phyloP scores from a whole-genome alignment of 2,329 filamentous ascomycete species.

The Aspergillus novofumigatus region DNA sequence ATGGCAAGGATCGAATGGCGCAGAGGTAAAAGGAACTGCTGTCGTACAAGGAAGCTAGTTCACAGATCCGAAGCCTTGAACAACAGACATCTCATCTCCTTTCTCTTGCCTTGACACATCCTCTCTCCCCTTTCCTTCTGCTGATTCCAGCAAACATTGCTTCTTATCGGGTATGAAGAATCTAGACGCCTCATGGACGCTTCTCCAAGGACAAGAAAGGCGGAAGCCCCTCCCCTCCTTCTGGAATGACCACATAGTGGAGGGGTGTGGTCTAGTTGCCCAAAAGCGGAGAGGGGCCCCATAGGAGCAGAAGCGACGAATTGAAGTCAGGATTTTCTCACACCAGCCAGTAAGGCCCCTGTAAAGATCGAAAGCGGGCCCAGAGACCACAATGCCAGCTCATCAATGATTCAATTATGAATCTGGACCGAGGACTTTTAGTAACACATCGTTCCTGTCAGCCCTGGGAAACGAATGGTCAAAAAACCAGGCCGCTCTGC shows the following conservation, averaged over 20 bases:
- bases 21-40: slow-evolving; percentile 11
- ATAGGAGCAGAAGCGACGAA: slow-evolving; percentile 18
- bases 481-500: slow-evolving; percentile 27
- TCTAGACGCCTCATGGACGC: slow-evolving; percentile 17
- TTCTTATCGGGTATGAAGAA: slow-evolving; percentile 19
- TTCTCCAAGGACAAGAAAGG: slow-evolving; percentile 7
- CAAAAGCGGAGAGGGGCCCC: slow-evolving; percentile 28
- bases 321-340: slow-evolving; percentile 16
- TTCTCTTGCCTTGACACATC: neutral
- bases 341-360: slow-evolving; percentile 14
- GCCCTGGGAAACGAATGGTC: slow-evolving; percentile 16
- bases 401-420: slow-evolving; percentile 23
- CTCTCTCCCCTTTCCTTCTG: slow-evolving; percentile 1
- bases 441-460: slow-evolving; percentile 11
- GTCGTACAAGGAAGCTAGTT: slow-evolving; percentile 21
- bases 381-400: slow-evolving; percentile 25
- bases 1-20: slow-evolving; percentile 15
- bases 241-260: slow-evolving; percentile 16
- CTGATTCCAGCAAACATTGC: slow-evolving; percentile 7
- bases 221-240: slow-evolving; percentile 5
- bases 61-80: slow-evolving; percentile 15
- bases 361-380: slow-evolving; percentile 19
- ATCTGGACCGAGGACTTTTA: slow-evolving; percentile 7
- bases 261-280: slow-evolving; percentile 18
- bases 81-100: slow-evolving; percentile 23